These are phyloP conservation scores for Fragilariopsis cylindrus DNA, from an alignment of 108 stramenopile species.

Conservation along the genomic window DNA sequence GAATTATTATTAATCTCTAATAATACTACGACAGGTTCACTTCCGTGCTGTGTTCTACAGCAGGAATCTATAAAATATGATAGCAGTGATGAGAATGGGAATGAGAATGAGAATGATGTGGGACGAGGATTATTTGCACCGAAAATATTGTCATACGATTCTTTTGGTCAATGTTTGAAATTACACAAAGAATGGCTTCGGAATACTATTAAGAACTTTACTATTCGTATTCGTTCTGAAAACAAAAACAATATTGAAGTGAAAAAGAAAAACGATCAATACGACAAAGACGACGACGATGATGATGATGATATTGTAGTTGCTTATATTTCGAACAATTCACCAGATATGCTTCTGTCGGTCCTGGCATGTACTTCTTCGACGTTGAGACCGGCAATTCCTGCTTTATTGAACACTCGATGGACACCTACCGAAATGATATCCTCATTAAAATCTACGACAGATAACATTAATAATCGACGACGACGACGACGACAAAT, in stretches of 20 bases:
- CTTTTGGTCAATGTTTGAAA: constrained; percentile 13
- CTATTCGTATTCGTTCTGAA: neutral
- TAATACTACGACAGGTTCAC: neutral
- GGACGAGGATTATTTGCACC: neutral
- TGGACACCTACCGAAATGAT: constrained; percentile 77
- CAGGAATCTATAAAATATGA: neutral
- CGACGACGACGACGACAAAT: too few relatives aligned
- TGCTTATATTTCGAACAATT: constrained; percentile 52
- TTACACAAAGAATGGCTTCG: constrained; percentile 20
- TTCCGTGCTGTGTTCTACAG: constrained; percentile 1
- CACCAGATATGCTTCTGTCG: constrained; percentile 59
- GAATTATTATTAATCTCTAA: neutral
- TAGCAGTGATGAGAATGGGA: neutral
- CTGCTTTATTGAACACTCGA: constrained; percentile 70
- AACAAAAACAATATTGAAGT: neutral
- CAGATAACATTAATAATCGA: neutral
- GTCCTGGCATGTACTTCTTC: constrained; percentile 36
- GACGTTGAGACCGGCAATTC: neutral
- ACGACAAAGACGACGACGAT: too few relatives aligned
- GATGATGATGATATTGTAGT: constrained; percentile 22
- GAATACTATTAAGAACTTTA: neutral
- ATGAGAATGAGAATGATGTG: too few relatives aligned
- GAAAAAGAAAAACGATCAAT: constrained; percentile 2
- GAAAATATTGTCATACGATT: constrained; percentile 11
- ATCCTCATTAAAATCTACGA: constrained; percentile 36